These are phyloP conservation scores for Paspalum notatum DNA, from an alignment of 176 grass and related monocot genomes.

Conservation along the genomic window DNA sequence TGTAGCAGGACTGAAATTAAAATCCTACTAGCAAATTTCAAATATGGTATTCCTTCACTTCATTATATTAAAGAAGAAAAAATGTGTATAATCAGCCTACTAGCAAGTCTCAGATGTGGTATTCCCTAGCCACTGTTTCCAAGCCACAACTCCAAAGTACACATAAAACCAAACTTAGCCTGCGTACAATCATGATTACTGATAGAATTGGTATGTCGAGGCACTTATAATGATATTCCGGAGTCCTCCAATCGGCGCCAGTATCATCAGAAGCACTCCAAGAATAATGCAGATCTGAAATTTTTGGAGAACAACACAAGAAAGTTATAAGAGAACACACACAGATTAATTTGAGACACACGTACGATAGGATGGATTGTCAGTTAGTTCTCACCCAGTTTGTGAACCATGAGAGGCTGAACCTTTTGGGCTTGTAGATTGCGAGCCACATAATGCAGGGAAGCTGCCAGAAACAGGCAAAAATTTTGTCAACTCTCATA, in stretches of 20 bases:
- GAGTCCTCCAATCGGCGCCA: conserved; percentile 82
- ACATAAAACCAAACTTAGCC: too few relatives aligned
- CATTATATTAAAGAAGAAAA: too few relatives aligned
- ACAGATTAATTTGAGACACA: background rate
- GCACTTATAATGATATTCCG: conserved; percentile 62
- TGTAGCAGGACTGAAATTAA: too few relatives aligned
- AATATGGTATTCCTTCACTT: too few relatives aligned
- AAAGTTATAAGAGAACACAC: background rate
- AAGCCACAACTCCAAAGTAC: too few relatives aligned
- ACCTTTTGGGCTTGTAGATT: conserved; percentile 82
- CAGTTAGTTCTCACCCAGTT: conserved; percentile 72
- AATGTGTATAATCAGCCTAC: too few relatives aligned
- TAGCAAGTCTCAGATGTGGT: too few relatives aligned
- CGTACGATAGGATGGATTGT: background rate
- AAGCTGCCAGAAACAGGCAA: conserved; percentile 54
- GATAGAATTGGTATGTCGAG: conserved; percentile 67
- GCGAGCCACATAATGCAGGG: conserved; percentile 89
- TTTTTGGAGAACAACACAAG: background rate
- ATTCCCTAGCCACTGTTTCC: too few relatives aligned
- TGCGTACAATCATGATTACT: background rate
- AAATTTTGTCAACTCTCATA: background rate
- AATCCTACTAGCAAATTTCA: too few relatives aligned
- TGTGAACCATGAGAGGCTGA: conserved; percentile 76
- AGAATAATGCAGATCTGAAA: conserved; percentile 87
- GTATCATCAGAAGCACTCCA: conserved; percentile 71